Evolutionary conservation across 768 basidiomycete genomes (phyloP), one percentile per base, ranked within the genome.

Genomic region (Hydnum rufescens): DNA sequence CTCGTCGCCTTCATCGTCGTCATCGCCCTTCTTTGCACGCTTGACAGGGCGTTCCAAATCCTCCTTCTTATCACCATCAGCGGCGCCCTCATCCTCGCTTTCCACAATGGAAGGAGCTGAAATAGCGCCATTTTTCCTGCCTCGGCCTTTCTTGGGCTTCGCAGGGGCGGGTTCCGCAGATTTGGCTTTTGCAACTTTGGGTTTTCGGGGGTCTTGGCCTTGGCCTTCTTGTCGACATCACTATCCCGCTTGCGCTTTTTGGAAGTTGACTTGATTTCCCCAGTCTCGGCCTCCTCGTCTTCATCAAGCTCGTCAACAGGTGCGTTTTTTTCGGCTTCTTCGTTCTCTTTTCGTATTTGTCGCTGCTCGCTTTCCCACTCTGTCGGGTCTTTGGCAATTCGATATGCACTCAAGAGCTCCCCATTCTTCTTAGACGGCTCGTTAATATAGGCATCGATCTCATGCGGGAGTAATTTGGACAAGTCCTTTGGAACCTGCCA

Each of bases 401-500:
- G 72, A 61, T 67, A 63, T 64, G 89, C 92, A 13, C 81, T 89
- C 51, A 73, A 64, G 22, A 80, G 75, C 31, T 89, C 84, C 36
- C 74, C 77, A 36, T 74, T 77, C 63, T 75, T 79, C 69, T 87
- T 88, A 65, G 70, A 72, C 18, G 80, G 78, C 61, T 82, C 82
- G 57, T 68, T 71, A 67, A 96, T 74, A 67, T 77, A 95, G 2
- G 79, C 72, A 57, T 83, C 74, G 66, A 97, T 93, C 66, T 87
- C 85, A 64, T 82, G 75, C 3, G 70, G 64, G 59, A 79, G 74
- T 25, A 96, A 74, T 56, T 74, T 74, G 22, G 78, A 83, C 51
- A 96, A 77, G 64, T 95, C 92, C 60, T 81, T 82, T 1, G 80
- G 63, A 30, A 76, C 69, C 39, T 85, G 71, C 92, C 92, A 96